A percentile compares a stretch with the other conserved stretches of the same genome.
Conservation (phyloP, 2,329 filamentous ascomycete genomes). For the Aspergillus fumigatiaffinis region DNA sequence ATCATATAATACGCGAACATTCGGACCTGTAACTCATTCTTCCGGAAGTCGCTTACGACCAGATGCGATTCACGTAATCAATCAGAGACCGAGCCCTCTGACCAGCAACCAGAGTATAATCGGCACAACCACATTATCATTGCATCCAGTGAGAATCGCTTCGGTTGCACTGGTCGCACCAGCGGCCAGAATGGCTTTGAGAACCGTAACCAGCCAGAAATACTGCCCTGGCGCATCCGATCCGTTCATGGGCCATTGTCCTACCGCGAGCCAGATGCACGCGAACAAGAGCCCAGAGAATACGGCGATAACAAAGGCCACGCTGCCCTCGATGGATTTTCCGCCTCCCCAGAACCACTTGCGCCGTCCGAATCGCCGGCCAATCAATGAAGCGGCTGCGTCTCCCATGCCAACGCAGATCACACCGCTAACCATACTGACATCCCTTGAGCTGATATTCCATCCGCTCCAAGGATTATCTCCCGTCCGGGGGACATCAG, state of each 20-base stretch:
- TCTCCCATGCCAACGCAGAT: conserved; percentile 95
- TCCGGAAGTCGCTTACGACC: not conserved
- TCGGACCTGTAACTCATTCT: not conserved
- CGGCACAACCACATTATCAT: conserved; percentile 97
- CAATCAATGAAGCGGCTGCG: conserved; percentile 85
- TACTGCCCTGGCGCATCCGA: conserved; percentile 12
- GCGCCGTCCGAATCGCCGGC: conserved; percentile 74
- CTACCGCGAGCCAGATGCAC: conserved; percentile 69
- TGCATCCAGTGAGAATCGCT: conserved; percentile 90
- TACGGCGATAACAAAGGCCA: conserved; percentile 79
- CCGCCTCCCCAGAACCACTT: conserved; percentile 98
- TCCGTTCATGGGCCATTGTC: conserved; percentile 58
- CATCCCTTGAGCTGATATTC: conserved; percentile 69
- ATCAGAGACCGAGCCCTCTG: conserved; percentile 59
- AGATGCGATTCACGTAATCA: not conserved
- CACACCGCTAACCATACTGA: conserved; percentile 88
- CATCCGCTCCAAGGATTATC: conserved; percentile 62
- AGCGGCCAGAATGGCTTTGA: conserved; percentile 68
- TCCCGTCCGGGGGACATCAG: conserved; percentile 59
- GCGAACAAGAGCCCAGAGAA: conserved; percentile 67
- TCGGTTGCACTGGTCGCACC: conserved; percentile 84
- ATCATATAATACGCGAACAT: not conserved
- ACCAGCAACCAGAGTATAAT: conserved; percentile 90
- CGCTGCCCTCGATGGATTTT: conserved; percentile 83
- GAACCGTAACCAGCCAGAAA: conserved; percentile 32